Evolutionary conservation across 1,284 basidiomycete genomes (phyloP).

Genomic region (Rhodotorula sp.): DNA sequence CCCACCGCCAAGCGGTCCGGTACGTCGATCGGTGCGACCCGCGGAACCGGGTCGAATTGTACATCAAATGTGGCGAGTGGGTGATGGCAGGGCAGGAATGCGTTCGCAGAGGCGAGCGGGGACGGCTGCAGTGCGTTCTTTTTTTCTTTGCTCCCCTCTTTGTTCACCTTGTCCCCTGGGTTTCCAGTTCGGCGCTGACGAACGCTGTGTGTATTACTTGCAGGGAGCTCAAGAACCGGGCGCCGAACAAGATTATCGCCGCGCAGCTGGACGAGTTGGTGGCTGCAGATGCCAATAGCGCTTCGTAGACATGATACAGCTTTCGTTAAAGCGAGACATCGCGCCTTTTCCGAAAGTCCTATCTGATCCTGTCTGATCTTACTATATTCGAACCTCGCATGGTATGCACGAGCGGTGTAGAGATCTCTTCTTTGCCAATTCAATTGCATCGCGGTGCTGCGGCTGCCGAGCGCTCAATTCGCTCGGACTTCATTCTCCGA

Average conservation of each 20-base stretch:
- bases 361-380: too few species aligned
- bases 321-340: not conserved
- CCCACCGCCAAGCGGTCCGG: constrained; percentile 66
- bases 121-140: constrained; percentile 28
- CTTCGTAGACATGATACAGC: not conserved
- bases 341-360: too few species aligned
- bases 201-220: too few species aligned
- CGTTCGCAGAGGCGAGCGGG: constrained; percentile 31
- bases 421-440: too few species aligned
- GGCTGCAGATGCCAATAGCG: constrained; percentile 19
- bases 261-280: constrained; percentile 36
- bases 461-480: too few species aligned
- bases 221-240: constrained; percentile 32
- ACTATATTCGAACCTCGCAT: too few species aligned
- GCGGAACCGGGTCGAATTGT: constrained; percentile 76
- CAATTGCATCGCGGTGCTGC: too few species aligned
- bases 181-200: too few species aligned
- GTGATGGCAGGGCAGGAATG: constrained; percentile 35
- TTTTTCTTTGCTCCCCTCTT: not conserved
- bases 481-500: too few species aligned
- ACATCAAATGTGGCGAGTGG: constrained; percentile 62
- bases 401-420: too few species aligned
- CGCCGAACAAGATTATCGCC: constrained; percentile 36
- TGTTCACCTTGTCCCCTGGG: too few species aligned
- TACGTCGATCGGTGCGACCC: constrained; percentile 81